Conservation (phyloP, 1,284 basidiomycete genomes). For the Ceratobasidium sp. region DNA sequence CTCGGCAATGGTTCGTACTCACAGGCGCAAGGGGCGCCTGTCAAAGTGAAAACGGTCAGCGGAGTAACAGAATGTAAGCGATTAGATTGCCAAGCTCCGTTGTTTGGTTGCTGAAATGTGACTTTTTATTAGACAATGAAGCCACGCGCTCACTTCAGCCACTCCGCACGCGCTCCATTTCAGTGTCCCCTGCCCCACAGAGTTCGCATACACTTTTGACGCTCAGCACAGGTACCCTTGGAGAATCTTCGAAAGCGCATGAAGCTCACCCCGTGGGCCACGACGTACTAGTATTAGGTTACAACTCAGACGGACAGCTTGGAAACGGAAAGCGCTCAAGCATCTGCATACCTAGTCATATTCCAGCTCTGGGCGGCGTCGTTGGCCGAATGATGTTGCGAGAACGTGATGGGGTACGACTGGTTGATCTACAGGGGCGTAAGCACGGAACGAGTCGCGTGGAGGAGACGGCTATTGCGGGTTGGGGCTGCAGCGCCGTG, state of each 20-base stretch:
- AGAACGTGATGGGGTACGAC: constrained; percentile 61
- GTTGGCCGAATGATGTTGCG: constrained; percentile 66
- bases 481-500: constrained; percentile 44
- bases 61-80: constrained; percentile 83
- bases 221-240: constrained; percentile 66
- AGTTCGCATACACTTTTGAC: constrained; percentile 77
- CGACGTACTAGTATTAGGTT: constrained; percentile 75
- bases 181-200: constrained; percentile 70
- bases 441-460: constrained; percentile 75
- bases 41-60: constrained; percentile 82
- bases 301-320: constrained; percentile 79
- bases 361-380: constrained; percentile 53
- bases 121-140: constrained; percentile 70
- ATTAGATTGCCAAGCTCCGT: constrained; percentile 34
- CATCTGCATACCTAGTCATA: constrained; percentile 70
- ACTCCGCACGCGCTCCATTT: constrained; percentile 74
- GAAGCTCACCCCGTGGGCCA: constrained; percentile 57
- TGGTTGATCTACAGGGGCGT: constrained; percentile 73
- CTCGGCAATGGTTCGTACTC: constrained; percentile 85
- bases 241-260: constrained; percentile 9
- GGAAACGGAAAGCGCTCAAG: constrained; percentile 87
- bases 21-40: constrained; percentile 76
- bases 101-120: constrained; percentile 24
- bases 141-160: constrained; percentile 67
- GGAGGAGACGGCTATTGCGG: constrained; percentile 70